These are phyloP conservation scores for Neostapfia colusana DNA, from an alignment of 176 grass and related monocot genomes.

Conservation along the genomic window DNA sequence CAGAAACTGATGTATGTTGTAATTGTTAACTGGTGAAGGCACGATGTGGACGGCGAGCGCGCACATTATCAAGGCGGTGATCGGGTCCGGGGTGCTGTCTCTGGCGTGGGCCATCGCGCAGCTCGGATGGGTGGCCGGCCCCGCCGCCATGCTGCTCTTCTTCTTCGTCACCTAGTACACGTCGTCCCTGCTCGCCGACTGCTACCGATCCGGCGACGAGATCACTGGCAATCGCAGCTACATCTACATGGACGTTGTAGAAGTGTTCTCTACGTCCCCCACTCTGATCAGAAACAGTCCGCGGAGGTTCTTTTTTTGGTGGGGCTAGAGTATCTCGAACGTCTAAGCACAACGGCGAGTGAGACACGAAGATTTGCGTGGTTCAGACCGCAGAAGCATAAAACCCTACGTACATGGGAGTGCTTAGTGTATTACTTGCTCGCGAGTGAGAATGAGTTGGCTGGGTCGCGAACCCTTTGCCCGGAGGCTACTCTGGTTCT, in stretches of 20 bases:
- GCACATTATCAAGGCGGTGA: slow-evolving; percentile 96
- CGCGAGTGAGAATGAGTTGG: no score
- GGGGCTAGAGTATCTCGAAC: no score
- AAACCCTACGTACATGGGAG: no score
- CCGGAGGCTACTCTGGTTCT: no score
- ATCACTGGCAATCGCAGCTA: slow-evolving; percentile 84
- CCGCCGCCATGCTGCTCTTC: slow-evolving; percentile 93
- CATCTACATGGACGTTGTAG: slow-evolving; percentile 99
- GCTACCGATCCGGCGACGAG: slow-evolving; percentile 79
- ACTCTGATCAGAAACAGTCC: no score
- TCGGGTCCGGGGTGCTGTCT: slow-evolving; percentile 83
- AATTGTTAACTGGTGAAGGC: slow-evolving; percentile 20
- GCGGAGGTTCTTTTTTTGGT: no score
- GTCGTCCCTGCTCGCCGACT: slow-evolving; percentile 73
- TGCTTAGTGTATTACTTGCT: no score
- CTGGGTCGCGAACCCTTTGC: no score
- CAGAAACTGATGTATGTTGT: background rate
- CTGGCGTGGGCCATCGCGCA: slow-evolving; percentile 88
- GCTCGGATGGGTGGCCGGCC: slow-evolving; percentile 92
- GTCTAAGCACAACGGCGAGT: no score
- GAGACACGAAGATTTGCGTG: no score
- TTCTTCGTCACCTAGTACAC: slow-evolving; percentile 94
- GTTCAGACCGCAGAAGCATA: no score
- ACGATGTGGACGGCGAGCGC: slow-evolving; percentile 92
- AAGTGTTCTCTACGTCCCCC: no score